phyloP scores from a whole-genome alignment of 225 moss, liverwort and hornwort genomes.

The Rhytidiadelphus loreus region DNA sequence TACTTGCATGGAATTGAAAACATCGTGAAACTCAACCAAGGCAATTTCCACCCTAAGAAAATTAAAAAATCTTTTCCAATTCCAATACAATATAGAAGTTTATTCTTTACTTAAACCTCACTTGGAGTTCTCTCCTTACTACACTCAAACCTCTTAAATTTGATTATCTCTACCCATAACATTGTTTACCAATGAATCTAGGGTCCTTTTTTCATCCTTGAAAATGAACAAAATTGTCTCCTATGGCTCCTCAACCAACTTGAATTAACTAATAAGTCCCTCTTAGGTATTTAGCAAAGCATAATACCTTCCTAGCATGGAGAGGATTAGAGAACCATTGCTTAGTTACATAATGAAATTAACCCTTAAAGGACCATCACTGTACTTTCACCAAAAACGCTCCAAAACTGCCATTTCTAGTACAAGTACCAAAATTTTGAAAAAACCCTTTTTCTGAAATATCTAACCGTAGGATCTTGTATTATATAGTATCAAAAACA shows the following conservation, averaged over 20 bases:
- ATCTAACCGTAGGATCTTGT: too few species aligned
- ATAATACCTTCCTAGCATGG: accelerated
- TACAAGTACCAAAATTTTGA: too few species aligned
- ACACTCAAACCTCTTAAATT: neutral
- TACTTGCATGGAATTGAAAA: neutral
- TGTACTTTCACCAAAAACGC: too few species aligned
- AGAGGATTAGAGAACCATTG: neutral
- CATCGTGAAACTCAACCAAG: neutral
- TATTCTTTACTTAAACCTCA: accelerated
- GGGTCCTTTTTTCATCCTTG: too few species aligned
- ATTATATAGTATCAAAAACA: too few species aligned
- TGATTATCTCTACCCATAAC: neutral
- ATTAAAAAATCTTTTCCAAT: neutral
- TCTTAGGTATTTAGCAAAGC: accelerated
- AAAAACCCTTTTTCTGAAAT: too few species aligned
- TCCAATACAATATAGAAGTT: neutral
- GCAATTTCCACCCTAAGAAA: neutral
- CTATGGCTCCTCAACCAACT: neutral
- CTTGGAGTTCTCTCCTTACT: accelerated
- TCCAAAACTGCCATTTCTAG: too few species aligned
- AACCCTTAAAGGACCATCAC: too few species aligned
- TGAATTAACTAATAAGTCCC: neutral
- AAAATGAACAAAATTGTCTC: too few species aligned
- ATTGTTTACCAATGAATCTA: too few species aligned
- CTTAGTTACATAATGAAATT: neutral